Evolutionary conservation across 768 basidiomycete species (phyloP), one percentile per base, ranked within the genome.

Genomic region (Leccinum truebloodii): DNA sequence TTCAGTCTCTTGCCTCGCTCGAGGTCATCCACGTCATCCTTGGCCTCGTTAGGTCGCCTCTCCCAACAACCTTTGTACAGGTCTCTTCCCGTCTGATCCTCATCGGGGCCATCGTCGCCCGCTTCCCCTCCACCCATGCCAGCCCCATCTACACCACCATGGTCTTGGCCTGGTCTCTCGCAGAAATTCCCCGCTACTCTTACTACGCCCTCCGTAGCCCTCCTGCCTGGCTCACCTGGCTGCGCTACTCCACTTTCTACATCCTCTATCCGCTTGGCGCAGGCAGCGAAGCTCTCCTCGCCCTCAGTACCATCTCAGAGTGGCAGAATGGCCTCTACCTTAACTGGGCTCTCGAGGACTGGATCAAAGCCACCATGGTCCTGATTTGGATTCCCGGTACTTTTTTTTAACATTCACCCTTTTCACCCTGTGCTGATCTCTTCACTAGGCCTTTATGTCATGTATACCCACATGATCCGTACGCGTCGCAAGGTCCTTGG

Each of bases 201-300:
- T 96, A 89, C 80, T 99, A 98, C 73, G 87, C 89, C 2, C 77
- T 80, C 67, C 80, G 78, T 48, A 81, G 60, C 3, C 34, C 73
- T 16, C 83, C 92, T 13, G 65, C 82, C 6, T 88, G 81, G 78
- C 82, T 92, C 48, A 76, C 86, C 26, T 90, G 82, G 78, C 73
- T 89, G 48, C 93, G 96, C 57, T 99, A 98, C 81, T 91, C 94
- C 20, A 85, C 93, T 8, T 99, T 98, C 76, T 96, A 90, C 75
- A 62, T 94, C 52, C 83, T 98, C n/a, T 98, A 99, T 77, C 95
- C 93, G 5, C 72, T 94, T 24, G 97, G 97, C 50, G 96, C 97
- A 1, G 83, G 84, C 6, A 94, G 92, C 24, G 97, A 99, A 75
- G 95, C 94, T 0, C 84, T 89, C 71, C 81, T 96, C 59, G 89